These are phyloP conservation scores for Starmerella davenportii DNA, from an alignment of 805 yeast genomes.

Conservation along the genomic window DNA sequence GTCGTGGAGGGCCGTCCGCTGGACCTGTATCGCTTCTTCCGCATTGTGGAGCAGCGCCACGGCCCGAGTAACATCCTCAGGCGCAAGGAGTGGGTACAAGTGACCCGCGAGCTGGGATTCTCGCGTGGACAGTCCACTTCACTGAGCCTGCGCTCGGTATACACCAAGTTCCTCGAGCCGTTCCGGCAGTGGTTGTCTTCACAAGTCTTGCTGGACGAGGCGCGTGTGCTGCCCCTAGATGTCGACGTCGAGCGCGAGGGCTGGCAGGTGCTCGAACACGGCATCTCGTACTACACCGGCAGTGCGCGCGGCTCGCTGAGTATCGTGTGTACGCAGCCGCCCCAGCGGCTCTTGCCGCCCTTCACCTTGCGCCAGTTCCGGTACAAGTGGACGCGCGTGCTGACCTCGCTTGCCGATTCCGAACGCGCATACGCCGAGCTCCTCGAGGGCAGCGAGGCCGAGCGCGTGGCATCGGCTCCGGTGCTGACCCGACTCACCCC, in stretches of 20 bases:
- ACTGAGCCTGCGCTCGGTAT: conserved; percentile 8
- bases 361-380: not conserved
- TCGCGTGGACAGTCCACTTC: conserved; percentile 30
- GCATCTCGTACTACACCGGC: not conserved
- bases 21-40: conserved; percentile 42
- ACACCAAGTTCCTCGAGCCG: conserved; percentile 6
- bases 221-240: not conserved
- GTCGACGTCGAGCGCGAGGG: not conserved
- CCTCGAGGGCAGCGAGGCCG: conserved; percentile 7
- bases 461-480: not conserved
- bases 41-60: conserved; percentile 44
- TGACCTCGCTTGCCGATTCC: not conserved
- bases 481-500: not conserved
- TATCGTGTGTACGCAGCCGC: not conserved
- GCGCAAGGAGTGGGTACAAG: conserved; percentile 62
- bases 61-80: conserved; percentile 48
- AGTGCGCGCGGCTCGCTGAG: not conserved
- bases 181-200: conserved; percentile 6
- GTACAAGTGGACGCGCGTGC: not conserved
- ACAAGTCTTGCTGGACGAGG: not conserved
- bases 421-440: conserved; percentile 3
- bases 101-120: conserved; percentile 66
- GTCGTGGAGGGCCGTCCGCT: conserved; percentile 47
- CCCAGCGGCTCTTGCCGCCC: not conserved
- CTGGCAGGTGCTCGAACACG: conserved; percentile 1